phyloP scores from a whole-genome alignment of 2,329 filamentous ascomycete species.

The Zymoseptoria brevis region DNA sequence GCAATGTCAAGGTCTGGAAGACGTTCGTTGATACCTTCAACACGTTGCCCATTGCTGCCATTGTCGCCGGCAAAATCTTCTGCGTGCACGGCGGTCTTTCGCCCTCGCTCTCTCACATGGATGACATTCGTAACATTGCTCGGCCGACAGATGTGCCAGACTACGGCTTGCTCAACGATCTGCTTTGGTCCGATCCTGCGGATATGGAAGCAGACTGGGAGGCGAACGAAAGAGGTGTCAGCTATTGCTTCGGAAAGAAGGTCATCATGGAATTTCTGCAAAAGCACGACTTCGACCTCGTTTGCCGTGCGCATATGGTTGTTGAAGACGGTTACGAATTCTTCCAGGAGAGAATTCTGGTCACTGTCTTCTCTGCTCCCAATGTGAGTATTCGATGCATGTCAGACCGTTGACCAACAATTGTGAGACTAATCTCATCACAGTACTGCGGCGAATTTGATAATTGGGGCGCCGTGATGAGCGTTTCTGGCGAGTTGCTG shows the following conservation, averaged over 20 bases:
- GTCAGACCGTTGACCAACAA: neutral
- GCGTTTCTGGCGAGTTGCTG: slow-evolving; percentile 82
- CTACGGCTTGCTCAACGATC: slow-evolving; percentile 87
- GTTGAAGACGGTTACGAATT: slow-evolving; percentile 99
- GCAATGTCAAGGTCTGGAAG: slow-evolving; percentile 97
- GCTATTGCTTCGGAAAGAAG: slow-evolving; percentile 97
- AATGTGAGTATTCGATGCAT: slow-evolving; percentile 52
- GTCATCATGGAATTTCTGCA: slow-evolving; percentile 95
- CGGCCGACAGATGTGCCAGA: slow-evolving; percentile 95
- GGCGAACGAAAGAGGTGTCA: slow-evolving; percentile 91
- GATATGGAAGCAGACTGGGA: slow-evolving; percentile 97
- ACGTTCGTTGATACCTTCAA: slow-evolving; percentile 97
- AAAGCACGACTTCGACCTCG: slow-evolving; percentile 91
- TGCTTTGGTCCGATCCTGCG: slow-evolving; percentile 94
- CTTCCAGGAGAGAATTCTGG: slow-evolving; percentile 87
- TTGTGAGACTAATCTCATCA: neutral
- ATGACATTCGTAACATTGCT: slow-evolving; percentile 93
- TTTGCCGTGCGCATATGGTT: slow-evolving; percentile 97
- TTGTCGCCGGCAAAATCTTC: slow-evolving; percentile 95
- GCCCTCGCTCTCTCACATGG: slow-evolving; percentile 90
- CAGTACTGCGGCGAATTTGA: slow-evolving; percentile 89
- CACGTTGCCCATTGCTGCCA: slow-evolving; percentile 87
- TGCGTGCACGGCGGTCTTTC: slow-evolving; percentile 94
- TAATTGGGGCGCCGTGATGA: slow-evolving; percentile 99
- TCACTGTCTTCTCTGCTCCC: slow-evolving; percentile 94